Base-by-base conservation (phyloP, 2,329 filamentous ascomycete species). In the Phaeoacremonium minimum region DNA sequence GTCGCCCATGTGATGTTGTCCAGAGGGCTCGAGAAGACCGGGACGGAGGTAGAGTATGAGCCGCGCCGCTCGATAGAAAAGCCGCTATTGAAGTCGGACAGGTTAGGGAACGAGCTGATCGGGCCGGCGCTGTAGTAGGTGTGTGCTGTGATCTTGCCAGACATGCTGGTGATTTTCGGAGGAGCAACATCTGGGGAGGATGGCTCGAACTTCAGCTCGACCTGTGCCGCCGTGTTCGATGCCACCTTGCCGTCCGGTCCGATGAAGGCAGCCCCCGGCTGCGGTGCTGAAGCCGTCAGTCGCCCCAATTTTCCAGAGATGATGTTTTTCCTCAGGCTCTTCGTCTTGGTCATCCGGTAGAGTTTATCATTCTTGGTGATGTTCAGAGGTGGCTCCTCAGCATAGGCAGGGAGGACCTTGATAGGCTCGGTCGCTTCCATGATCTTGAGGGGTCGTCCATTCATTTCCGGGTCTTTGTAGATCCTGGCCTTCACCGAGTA, bases 301-400 rank as follows among this genome's bases (percentile, higher is more conserved):
- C 58, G 61, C 22, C 75, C 75, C 5, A 69, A 53, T 59, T 71
- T 77, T 35, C 61, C 55, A 2, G 71, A 66, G 29, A 79, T 59
- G 34, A 80, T 58, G 43, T 65, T 71, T 54, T 69, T 74, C 42
- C 73, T 67, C 19, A 79, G 50, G 2, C 64, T 64, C 58, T 77
- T 79, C 39, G 63, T 61, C 58, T 69, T 73, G 40, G 56, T 53
- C 52, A 75, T 64, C 36, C 51, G 55, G 57, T 79, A 79, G 32
- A 67, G 53, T 45, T 63, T 59, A 47, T 78, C 73, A 22, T 61
- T 51, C 40, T 60, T 46, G 31, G 66, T 66, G 36, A 77, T 58
- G 46, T 62, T 66, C 38, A 78, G 59, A 2, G 75, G 74, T 3
- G 73, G 64, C 35, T 74, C 65, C 50, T 77, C 71, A 7, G 62